Base-by-base conservation (phyloP, 1,284 basidiomycete species). In the Calocybe gambosa region DNA sequence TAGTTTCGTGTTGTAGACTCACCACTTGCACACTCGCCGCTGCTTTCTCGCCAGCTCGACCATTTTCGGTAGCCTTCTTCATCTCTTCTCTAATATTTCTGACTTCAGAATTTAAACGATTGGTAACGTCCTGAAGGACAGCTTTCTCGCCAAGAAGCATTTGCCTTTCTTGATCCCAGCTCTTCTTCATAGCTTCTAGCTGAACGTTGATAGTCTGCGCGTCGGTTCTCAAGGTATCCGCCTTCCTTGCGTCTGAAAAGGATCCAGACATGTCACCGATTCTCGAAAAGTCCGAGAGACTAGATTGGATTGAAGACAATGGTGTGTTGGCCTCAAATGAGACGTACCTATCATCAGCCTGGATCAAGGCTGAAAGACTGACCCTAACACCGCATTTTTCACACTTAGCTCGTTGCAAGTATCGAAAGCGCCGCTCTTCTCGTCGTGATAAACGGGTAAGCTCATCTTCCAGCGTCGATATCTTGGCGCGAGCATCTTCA, bases 111-210 rank as follows among this genome's bases (percentile, higher is more conserved):
- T 83, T 81, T 54, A 89, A 69, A 8, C 78, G 76, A 48, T 75
- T 77, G 0, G 85, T 72, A 3, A 80, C 74, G 53, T 86, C 80
- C 57, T 85, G 80, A 20, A 89, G 72, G 23, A 75, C 73, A 6
- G 75, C 81, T 45, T 84, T 87, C 59, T 89, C 84, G 39, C 77
- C 82, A 21, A 83, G 58, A 6, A 88, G 67, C 46, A 72, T 67
- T 29, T 65, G 67, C 58, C 73, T 77, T 58, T 89, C 85, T 8
- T 75, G 69, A n/a, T 77, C 71, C 83, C 85, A 87, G 54, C 78
- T 68, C 23, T 67, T 69, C 64, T 77, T 82, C 69, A 89, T 75
- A 19, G 64, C 61, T 18, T 74, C 70, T n/a, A 89, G 69, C 47
- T 87, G 76, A 5, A 59, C 47, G 51, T 85, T 85, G 44, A 85